phyloP scores from a whole-genome alignment of 345 rosid species.

The Gossypium bickii region DNA sequence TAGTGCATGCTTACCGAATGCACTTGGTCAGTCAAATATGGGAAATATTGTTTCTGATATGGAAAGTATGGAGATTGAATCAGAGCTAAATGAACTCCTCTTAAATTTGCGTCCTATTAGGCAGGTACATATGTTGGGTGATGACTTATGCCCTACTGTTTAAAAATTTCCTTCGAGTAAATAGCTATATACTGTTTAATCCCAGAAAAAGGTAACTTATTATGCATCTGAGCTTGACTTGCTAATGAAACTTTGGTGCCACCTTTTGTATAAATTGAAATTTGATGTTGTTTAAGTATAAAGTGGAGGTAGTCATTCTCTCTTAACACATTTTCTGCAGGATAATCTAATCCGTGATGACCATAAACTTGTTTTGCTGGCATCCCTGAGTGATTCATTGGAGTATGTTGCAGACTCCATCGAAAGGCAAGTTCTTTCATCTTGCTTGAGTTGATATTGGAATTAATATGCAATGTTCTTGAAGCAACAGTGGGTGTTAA shows the following conservation, averaged over 20 bases:
- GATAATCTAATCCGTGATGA: conserved; percentile 95
- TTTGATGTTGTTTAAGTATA: not conserved
- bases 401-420: conserved; percentile 95
- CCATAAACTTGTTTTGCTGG: conserved; percentile 84
- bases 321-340: conserved; percentile 36
- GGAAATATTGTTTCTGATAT: conserved; percentile 36
- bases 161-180: not conserved
- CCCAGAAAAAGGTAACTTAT: not conserved
- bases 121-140: conserved; percentile 49
- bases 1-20: conserved; percentile 64
- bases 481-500: conserved; percentile 6
- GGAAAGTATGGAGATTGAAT: conserved; percentile 54
- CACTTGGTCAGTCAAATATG: conserved; percentile 39
- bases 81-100: conserved; percentile 64
- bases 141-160: not conserved
- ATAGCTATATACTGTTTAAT: not conserved
- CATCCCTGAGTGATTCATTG: conserved; percentile 94
- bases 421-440: conserved; percentile 61
- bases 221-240: not conserved
- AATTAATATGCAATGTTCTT: not conserved
- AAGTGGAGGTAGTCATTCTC: not conserved
- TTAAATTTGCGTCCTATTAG: conserved; percentile 74
- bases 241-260: not conserved
- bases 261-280: not conserved
- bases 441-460: not conserved